Evolutionary conservation across 768 basidiomycete species (phyloP).

Genomic region (Gloeophyllum trabeum): DNA sequence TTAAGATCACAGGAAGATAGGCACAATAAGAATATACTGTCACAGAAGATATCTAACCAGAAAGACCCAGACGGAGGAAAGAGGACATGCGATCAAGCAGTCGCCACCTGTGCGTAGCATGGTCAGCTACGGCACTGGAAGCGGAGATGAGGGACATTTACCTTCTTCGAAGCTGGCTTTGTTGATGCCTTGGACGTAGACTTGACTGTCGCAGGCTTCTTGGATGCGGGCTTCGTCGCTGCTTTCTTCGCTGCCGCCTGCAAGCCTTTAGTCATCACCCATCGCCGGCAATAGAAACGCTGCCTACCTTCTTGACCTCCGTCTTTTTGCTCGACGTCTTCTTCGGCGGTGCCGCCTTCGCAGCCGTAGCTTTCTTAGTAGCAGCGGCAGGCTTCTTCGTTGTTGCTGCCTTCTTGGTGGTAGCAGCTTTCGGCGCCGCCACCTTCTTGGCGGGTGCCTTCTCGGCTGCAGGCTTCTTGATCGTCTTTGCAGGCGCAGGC

Average conservation of each 20-base stretch:
- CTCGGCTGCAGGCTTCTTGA: background rate
- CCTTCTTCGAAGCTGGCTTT: too few species aligned
- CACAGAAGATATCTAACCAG: too few species aligned
- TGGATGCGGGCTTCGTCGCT: background rate
- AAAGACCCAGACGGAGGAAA: too few species aligned
- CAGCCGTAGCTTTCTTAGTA: conserved; percentile 8
- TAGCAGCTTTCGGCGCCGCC: background rate
- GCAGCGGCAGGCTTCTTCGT: conserved; percentile 6
- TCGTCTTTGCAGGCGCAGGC: conserved; percentile 9
- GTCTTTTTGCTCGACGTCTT: conserved; percentile 1
- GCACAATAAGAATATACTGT: too few species aligned
- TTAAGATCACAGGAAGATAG: too few species aligned
- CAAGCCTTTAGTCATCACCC: background rate
- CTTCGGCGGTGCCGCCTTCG: conserved; percentile 15
- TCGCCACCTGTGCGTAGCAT: too few species aligned
- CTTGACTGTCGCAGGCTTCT: too few species aligned
- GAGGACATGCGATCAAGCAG: too few species aligned
- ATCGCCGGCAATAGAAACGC: background rate
- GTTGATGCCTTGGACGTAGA: conserved; percentile 18
- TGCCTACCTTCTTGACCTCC: background rate
- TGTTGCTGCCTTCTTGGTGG: conserved; percentile 1
- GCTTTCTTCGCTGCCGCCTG: background rate
- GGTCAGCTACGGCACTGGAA: too few species aligned
- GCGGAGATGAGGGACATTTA: too few species aligned
- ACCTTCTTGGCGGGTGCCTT: background rate